Percentiles rank a stretch among this genome's conserved stretches.
These are phyloP conservation scores for Thelonectria rubi DNA, from an alignment of 2,329 filamentous ascomycete species.

Conservation along the genomic window DNA sequence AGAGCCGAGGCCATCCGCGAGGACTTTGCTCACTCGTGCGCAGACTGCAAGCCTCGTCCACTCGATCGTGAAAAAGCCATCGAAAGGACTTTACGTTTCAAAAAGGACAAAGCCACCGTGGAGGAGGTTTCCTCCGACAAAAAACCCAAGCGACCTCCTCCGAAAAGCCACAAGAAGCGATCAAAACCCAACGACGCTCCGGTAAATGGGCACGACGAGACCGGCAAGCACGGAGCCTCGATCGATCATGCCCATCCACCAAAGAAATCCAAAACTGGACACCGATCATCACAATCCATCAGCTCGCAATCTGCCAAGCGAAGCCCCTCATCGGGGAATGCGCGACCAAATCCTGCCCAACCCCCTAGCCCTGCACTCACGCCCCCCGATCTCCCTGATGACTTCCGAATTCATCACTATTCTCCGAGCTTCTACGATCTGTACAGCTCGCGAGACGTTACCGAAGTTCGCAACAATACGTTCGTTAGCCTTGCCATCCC, in stretches of 20 bases:
- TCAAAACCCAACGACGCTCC: constrained; percentile 74
- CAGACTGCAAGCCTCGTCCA: constrained; percentile 82
- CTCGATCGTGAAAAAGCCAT: constrained; percentile 79
- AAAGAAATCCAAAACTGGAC: constrained; percentile 84
- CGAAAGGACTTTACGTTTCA: constrained; percentile 73
- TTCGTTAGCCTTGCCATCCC: constrained; percentile 80
- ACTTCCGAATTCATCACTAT: constrained; percentile 73
- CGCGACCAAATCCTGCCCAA: constrained; percentile 66
- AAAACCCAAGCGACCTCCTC: constrained; percentile 76
- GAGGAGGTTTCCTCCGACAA: constrained; percentile 68
- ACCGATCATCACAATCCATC: constrained; percentile 80
- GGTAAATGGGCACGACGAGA: constrained; percentile 73
- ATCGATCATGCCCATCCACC: constrained; percentile 63
- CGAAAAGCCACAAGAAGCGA: constrained; percentile 91
- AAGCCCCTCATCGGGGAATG: constrained; percentile 71
- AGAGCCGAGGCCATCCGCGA: constrained; percentile 75
- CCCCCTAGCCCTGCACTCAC: constrained; percentile 81
- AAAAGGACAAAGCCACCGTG: constrained; percentile 51
- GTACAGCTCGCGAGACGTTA: constrained; percentile 70
- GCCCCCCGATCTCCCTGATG: constrained; percentile 70
- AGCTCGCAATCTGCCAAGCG: constrained; percentile 73
- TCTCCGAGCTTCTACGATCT: constrained; percentile 79
- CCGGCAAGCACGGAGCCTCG: constrained; percentile 56
- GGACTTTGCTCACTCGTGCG: constrained; percentile 83
- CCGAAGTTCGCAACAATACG: constrained; percentile 75